phyloP scores from a whole-genome alignment of 305 asterid genomes.

The Rubia tinctorum region DNA sequence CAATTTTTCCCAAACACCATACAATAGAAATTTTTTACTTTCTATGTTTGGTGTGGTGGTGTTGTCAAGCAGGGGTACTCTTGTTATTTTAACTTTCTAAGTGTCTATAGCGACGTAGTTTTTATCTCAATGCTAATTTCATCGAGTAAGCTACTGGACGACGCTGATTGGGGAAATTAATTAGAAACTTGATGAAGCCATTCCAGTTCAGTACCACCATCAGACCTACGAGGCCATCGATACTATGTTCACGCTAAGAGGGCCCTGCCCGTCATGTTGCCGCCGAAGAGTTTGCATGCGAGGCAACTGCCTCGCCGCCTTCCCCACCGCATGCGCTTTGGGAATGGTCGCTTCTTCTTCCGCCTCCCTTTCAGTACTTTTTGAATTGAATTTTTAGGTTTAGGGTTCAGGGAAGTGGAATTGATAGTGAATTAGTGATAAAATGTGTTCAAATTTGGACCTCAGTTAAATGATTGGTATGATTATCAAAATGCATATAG shows the following conservation, averaged over 20 bases:
- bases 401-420: not conserved
- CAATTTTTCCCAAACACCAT: too few species aligned
- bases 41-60: too few species aligned
- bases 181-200: conserved; percentile 79
- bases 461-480: not conserved
- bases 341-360: conserved; percentile 57
- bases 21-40: too few species aligned
- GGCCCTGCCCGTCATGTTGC: conserved; percentile 92
- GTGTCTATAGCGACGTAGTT: too few species aligned
- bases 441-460: not conserved
- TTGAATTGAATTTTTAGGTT: too few species aligned
- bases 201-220: conserved; percentile 73
- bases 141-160: too few species aligned
- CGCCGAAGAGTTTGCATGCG: conserved; percentile 86
- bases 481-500: not conserved
- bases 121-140: too few species aligned
- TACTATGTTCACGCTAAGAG: conserved; percentile 79
- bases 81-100: too few species aligned
- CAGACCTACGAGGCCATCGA: too few species aligned
- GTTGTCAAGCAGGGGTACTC: too few species aligned
- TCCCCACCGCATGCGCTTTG: conserved; percentile 97
- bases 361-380: not conserved
- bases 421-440: not conserved
- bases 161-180: conserved; percentile 74
- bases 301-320: conserved; percentile 82